Evolutionary conservation across 2,329 filamentous ascomycete species (phyloP).

Genomic region (Incumbomyces lentus): DNA sequence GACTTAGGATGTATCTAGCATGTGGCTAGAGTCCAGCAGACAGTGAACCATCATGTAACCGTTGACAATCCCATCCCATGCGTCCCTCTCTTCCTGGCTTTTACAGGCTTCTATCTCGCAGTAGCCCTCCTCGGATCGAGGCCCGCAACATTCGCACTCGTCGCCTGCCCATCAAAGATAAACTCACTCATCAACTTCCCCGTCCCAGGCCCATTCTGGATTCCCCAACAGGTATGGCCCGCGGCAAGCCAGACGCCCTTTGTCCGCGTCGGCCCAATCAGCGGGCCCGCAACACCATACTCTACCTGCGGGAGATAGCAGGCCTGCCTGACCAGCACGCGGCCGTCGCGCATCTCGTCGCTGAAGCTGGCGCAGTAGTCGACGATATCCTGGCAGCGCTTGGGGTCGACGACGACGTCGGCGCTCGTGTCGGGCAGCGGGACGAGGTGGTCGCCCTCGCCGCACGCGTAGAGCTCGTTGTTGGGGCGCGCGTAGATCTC

Average conservation of each 20-base stretch:
- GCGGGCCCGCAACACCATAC: slow-evolving; percentile 42
- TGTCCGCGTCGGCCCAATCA: slow-evolving; percentile 65
- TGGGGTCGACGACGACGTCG: slow-evolving; percentile 63
- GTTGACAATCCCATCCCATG: too few species aligned
- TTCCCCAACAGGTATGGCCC: slow-evolving; percentile 96
- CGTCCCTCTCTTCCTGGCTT: too few species aligned
- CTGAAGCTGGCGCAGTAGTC: slow-evolving; percentile 57
- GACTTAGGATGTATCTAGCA: too few species aligned
- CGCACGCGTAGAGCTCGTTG: slow-evolving; percentile 86
- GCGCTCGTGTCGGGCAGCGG: slow-evolving; percentile 68
- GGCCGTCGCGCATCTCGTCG: slow-evolving; percentile 52
- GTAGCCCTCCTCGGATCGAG: slow-evolving; percentile 56
- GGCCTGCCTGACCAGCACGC: slow-evolving; percentile 68
- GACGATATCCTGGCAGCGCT: slow-evolving; percentile 73
- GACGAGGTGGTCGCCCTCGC: slow-evolving; percentile 67
- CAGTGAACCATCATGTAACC: too few species aligned
- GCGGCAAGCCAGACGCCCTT: slow-evolving; percentile 70
- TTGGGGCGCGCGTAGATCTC: slow-evolving; percentile 90
- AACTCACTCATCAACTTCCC: slow-evolving; percentile 72
- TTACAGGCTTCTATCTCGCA: not conserved
- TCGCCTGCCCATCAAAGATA: slow-evolving; percentile 61
- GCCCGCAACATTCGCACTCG: slow-evolving; percentile 54
- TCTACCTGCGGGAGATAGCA: slow-evolving; percentile 81
- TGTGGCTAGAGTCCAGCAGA: too few species aligned
- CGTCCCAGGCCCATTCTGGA: slow-evolving; percentile 87